Evolutionary conservation across 2,329 filamentous ascomycete species (phyloP).

Genomic region (Fusarium devonianum): DNA sequence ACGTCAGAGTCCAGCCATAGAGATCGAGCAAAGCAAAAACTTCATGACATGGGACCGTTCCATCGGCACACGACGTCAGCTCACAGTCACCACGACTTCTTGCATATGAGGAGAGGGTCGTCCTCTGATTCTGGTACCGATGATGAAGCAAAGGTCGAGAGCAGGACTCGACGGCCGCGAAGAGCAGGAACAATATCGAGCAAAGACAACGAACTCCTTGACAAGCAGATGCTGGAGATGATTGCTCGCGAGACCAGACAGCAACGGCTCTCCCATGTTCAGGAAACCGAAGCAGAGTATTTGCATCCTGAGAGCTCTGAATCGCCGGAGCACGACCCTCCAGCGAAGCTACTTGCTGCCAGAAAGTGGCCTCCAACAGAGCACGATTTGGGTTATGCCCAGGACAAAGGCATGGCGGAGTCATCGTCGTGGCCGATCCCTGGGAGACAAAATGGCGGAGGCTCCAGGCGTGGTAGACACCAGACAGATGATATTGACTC

Average conservation of each 20-base stretch:
- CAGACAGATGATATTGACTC: constrained; percentile 55
- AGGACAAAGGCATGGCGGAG: constrained; percentile 29
- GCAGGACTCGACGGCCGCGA: constrained; percentile 45
- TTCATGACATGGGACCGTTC: constrained; percentile 62
- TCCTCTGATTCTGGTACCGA: constrained; percentile 69
- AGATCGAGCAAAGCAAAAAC: constrained; percentile 66
- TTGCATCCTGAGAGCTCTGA: constrained; percentile 46
- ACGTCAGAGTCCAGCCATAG: constrained; percentile 60
- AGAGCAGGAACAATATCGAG: constrained; percentile 58
- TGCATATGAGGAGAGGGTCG: constrained; percentile 58
- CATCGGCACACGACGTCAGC: constrained; percentile 61
- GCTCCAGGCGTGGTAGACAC: constrained; percentile 50
- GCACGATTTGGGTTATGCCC: constrained; percentile 48
- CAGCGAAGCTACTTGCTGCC: constrained; percentile 43
- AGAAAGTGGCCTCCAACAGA: constrained; percentile 50
- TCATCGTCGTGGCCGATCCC: constrained; percentile 39
- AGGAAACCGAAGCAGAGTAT: constrained; percentile 45
- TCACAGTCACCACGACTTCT: constrained; percentile 60
- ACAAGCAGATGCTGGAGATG: constrained; percentile 69
- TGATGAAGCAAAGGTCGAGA: constrained; percentile 49
- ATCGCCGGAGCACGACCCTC: constrained; percentile 43
- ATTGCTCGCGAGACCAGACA: constrained; percentile 59
- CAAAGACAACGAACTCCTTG: constrained; percentile 59
- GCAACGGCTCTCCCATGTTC: constrained; percentile 47
- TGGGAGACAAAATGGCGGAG: constrained; percentile 57